These are phyloP conservation scores for Xylaria sp. DNA, from an alignment of 2,329 filamentous ascomycete species.

Conservation along the genomic window DNA sequence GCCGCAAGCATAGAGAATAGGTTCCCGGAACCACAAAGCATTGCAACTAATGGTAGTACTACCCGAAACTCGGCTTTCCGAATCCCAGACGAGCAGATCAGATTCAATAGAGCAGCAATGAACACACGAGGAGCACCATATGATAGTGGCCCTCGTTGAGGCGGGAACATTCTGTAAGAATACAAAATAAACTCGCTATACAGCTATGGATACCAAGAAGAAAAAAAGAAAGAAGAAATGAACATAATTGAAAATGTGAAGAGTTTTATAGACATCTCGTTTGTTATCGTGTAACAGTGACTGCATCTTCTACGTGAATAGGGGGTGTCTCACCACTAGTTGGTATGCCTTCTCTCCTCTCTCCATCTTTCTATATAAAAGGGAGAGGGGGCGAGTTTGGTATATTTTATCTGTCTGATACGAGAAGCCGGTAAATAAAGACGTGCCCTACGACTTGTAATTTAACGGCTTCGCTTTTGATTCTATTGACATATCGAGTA, in stretches of 20 bases:
- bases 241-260: constrained; percentile 13
- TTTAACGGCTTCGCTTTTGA: neutral
- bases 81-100: constrained; percentile 25
- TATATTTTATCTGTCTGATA: neutral
- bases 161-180: constrained; percentile 28
- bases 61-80: constrained; percentile 5
- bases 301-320: neutral
- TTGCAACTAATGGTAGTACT: constrained; percentile 18
- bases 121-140: constrained; percentile 14
- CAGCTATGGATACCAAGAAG: constrained; percentile 54
- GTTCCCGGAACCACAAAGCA: constrained; percentile 23
- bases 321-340: neutral
- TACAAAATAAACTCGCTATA: constrained; percentile 25
- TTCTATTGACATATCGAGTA: neutral
- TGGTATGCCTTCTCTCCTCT: neutral
- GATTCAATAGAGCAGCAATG: constrained; percentile 34
- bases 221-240: neutral
- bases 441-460: neutral
- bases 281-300: no score
- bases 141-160: constrained; percentile 11
- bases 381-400: neutral
- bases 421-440: neutral
- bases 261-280: constrained; percentile 21
- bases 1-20: constrained; percentile 40
- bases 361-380: neutral